These are phyloP conservation scores for Verticillium zaregamsianum DNA, from an alignment of 2,329 filamentous ascomycete genomes.

Conservation along the genomic window DNA sequence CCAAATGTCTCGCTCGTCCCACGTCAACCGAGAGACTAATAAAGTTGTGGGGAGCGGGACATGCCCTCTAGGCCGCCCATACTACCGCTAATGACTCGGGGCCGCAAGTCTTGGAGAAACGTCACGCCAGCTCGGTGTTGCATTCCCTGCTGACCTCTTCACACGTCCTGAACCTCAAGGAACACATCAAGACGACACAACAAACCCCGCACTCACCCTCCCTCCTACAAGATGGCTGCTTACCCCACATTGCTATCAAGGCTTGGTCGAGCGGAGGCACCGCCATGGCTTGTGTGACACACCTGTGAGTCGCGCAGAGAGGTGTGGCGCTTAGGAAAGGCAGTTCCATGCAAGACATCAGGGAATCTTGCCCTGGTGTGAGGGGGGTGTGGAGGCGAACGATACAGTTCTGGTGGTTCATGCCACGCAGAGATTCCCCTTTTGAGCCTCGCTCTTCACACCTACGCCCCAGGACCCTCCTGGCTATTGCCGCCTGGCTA, in stretches of 20 bases:
- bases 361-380: background rate
- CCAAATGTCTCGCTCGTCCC: background rate
- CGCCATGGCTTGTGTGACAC: background rate
- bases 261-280: background rate
- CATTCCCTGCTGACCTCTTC: background rate
- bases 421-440: background rate
- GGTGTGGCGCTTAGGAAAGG: background rate
- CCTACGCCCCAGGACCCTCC: background rate
- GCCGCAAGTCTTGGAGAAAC: background rate
- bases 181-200: background rate
- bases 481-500: background rate
- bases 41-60: background rate
- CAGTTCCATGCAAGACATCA: conserved; percentile 3
- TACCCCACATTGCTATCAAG: background rate
- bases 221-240: background rate
- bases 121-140: background rate
- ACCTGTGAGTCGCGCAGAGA: background rate
- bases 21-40: background rate
- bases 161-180: background rate
- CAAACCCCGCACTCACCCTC: background rate
- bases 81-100: background rate
- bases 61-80: background rate
- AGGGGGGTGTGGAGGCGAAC: background rate
- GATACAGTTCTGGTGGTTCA: background rate
- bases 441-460: background rate